Evolutionary conservation across 2,329 filamentous ascomycete species (phyloP).

Genomic region (Trichoderma cornu-damae): DNA sequence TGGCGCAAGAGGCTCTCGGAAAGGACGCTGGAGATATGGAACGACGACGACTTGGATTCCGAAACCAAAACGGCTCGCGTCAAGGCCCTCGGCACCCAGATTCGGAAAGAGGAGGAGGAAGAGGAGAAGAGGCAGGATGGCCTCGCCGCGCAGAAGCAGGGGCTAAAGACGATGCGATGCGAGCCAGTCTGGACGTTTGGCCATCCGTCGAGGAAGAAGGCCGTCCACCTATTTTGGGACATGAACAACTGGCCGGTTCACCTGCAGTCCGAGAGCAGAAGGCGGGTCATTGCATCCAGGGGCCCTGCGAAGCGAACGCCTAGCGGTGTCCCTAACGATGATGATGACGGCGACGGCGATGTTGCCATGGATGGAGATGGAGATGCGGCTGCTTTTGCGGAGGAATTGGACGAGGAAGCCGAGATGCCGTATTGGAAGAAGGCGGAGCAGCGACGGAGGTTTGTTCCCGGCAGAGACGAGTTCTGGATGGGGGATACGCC

Average conservation of each 20-base stretch:
- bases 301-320: background rate
- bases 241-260: constrained; percentile 46
- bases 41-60: background rate
- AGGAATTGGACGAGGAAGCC: background rate
- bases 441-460: constrained; percentile 17
- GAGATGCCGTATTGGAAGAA: constrained; percentile 8
- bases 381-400: background rate
- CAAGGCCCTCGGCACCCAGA: background rate
- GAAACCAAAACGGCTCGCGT: background rate
- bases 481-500: constrained; percentile 32
- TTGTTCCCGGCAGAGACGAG: constrained; percentile 24
- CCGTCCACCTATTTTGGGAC: constrained; percentile 36
- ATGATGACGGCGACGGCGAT: no score
- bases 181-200: constrained; percentile 33
- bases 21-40: background rate
- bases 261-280: constrained; percentile 33
- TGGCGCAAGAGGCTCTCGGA: background rate
- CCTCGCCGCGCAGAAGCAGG: background rate
- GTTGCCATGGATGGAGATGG: no score
- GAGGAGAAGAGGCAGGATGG: background rate
- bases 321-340: background rate
- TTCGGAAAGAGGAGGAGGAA: constrained; percentile 9
- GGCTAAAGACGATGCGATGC: constrained; percentile 22
- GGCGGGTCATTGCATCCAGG: constrained; percentile 26
- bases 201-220: constrained; percentile 23